Percentiles rank a stretch among this genome's conserved stretches.
These are phyloP conservation scores for Colletotrichum simmondsii DNA, from an alignment of 2,329 filamentous ascomycete genomes.

Conservation along the genomic window DNA sequence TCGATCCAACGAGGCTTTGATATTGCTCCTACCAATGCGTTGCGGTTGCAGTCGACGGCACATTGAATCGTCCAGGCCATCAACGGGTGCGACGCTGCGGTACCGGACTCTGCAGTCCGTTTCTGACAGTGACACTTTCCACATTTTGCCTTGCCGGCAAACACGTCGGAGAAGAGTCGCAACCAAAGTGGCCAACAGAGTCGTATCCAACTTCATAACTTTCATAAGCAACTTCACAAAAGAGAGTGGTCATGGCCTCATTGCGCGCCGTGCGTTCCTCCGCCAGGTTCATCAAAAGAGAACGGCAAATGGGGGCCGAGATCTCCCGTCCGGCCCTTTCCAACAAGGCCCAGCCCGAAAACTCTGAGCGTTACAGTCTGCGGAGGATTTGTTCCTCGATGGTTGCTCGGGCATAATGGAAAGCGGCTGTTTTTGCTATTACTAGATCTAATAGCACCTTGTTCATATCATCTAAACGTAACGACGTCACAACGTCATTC, in stretches of 20 bases:
- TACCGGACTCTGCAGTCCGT: neutral
- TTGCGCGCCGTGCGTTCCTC: neutral
- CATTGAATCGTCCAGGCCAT: neutral
- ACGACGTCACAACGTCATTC: neutral
- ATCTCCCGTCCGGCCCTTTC: slow-evolving; percentile 15
- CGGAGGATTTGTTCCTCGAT: slow-evolving; percentile 14
- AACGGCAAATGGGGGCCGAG: neutral
- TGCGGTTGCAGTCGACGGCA: neutral
- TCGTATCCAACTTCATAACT: neutral
- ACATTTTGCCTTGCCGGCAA: neutral
- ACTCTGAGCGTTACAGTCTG: slow-evolving; percentile 23
- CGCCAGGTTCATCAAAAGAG: neutral
- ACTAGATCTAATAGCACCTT: neutral
- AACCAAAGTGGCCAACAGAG: neutral
- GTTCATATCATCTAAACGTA: neutral
- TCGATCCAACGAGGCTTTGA: neutral
- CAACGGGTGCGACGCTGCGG: slow-evolving; percentile 12
- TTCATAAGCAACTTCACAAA: neutral
- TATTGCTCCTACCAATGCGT: neutral
- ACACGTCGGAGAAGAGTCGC: slow-evolving; percentile 4
- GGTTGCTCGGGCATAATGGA: neutral
- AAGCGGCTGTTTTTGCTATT: too few species aligned
- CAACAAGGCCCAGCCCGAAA: slow-evolving; percentile 15
- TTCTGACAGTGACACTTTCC: neutral
- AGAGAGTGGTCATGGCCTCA: neutral